These are phyloP conservation scores for Arctostaphylos glauca DNA, from an alignment of 148 eudicot species.

Conservation along the genomic window DNA sequence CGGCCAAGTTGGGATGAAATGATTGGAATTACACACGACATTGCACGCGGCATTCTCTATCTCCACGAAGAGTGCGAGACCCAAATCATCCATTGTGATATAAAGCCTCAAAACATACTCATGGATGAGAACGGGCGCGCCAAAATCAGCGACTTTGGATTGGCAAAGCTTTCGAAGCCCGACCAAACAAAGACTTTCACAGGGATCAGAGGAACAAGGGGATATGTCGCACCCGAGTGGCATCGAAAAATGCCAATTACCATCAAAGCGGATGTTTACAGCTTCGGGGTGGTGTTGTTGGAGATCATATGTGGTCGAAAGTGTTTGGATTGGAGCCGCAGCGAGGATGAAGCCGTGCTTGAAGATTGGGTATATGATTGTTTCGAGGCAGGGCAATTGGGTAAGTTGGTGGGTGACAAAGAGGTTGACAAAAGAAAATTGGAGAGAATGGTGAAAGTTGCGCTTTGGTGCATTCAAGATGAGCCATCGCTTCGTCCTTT, in stretches of 20 bases:
- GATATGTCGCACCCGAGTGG: neutral
- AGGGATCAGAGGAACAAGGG: neutral
- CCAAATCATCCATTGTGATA: neutral
- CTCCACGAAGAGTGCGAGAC: neutral
- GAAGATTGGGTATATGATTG: neutral
- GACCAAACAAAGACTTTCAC: conserved; percentile 2
- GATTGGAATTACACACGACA: neutral
- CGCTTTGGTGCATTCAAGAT: conserved; percentile 18
- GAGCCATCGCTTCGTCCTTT: conserved; percentile 14
- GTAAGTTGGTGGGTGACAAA: neutral
- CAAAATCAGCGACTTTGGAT: conserved; percentile 9
- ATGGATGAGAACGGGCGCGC: neutral
- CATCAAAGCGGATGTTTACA: neutral
- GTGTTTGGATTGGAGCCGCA: neutral
- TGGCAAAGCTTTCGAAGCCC: neutral
- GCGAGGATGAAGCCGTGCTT: neutral
- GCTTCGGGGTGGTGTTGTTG: neutral
- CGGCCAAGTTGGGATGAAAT: conserved; percentile 2
- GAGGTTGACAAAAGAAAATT: conserved; percentile 5
- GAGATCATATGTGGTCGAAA: neutral
- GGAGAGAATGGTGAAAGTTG: conserved; percentile 13
- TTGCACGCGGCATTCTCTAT: neutral
- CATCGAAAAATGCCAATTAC: neutral
- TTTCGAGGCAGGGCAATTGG: neutral
- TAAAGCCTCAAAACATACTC: conserved; percentile 4